phyloP scores from a whole-genome alignment of 305 asterid species.

The Fraxinus nigra region DNA sequence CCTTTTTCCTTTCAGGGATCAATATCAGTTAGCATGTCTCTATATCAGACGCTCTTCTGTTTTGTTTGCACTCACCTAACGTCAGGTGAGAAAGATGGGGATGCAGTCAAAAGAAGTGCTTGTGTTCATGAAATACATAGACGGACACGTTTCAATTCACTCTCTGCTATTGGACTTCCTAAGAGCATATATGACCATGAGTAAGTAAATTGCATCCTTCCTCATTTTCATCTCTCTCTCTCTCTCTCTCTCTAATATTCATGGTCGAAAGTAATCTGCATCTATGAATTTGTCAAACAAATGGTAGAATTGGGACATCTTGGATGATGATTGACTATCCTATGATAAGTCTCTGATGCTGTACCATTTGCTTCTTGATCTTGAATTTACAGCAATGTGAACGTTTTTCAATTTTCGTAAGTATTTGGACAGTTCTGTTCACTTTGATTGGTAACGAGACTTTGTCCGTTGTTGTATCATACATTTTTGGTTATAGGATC shows the following conservation, averaged over 20 bases:
- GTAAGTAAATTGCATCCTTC: conserved; percentile 40
- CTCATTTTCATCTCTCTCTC: not conserved
- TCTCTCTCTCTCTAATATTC: not conserved
- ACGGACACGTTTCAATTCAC: conserved; percentile 68
- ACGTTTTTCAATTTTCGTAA: not conserved
- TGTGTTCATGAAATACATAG: conserved; percentile 80
- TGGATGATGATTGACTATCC: not conserved
- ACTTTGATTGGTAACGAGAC: not conserved
- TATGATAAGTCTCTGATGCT: not conserved
- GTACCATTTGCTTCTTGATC: not conserved
- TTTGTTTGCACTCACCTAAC: conserved; percentile 80
- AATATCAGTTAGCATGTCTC: conserved; percentile 86
- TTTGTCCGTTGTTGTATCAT: not conserved
- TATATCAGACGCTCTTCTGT: conserved; percentile 88
- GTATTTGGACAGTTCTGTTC: not conserved
- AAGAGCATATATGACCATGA: conserved; percentile 78
- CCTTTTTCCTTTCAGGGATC: conserved; percentile 64
- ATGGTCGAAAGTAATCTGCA: conserved; percentile 1
- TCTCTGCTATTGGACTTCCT: conserved; percentile 63
- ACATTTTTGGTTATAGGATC: not conserved
- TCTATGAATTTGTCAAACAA: conserved; percentile 1
- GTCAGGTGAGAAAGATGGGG: conserved; percentile 80
- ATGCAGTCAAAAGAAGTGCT: conserved; percentile 73
- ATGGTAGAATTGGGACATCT: not conserved
- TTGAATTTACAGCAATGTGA: not conserved